Evolutionary conservation across 2,329 filamentous ascomycete genomes (phyloP).

Genomic region (Helotiales sp.): DNA sequence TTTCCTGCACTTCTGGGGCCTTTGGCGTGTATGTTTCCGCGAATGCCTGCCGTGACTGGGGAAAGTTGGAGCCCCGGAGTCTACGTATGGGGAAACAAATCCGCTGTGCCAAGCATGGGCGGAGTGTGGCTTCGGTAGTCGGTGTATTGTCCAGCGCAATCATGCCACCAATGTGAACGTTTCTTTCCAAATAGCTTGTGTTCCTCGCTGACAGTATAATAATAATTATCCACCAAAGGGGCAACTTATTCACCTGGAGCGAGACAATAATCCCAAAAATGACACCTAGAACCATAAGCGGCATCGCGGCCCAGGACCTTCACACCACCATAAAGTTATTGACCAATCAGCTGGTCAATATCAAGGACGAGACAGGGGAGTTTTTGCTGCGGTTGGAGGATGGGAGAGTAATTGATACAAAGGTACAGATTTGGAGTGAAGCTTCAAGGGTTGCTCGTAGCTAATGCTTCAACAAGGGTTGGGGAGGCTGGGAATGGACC

Average conservation of each 20-base stretch:
- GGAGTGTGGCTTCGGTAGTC: slow-evolving; percentile 1
- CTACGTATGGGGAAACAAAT: not conserved
- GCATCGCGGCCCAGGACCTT: slow-evolving; percentile 41
- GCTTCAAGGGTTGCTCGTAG: not conserved
- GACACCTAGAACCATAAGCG: slow-evolving; percentile 1
- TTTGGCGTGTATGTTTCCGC: too few relatives aligned
- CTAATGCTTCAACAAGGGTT: slow-evolving; percentile 47
- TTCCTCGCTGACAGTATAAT: not conserved
- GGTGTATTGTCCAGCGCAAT: slow-evolving; percentile 5
- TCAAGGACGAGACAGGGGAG: slow-evolving; percentile 72
- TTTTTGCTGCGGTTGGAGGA: slow-evolving; percentile 72
- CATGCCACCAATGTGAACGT: slow-evolving; percentile 9
- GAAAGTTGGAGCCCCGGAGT: not conserved
- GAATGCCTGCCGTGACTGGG: not conserved
- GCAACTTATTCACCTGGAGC: not conserved
- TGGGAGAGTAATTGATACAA: slow-evolving; percentile 69
- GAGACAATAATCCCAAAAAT: not conserved
- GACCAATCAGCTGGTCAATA: slow-evolving; percentile 74
- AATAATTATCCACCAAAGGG: not conserved
- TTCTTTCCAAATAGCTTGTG: not conserved
- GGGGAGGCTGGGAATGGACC: slow-evolving; percentile 83
- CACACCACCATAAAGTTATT: slow-evolving; percentile 60
- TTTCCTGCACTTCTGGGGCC: too few relatives aligned
- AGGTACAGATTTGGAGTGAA: too few relatives aligned
- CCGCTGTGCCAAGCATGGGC: slow-evolving; percentile 1